Evolutionary conservation across 2,329 filamentous ascomycete genomes (phyloP), one percentile per base, ranked within the genome.

Genomic region (Curvularia verruculosa): DNA sequence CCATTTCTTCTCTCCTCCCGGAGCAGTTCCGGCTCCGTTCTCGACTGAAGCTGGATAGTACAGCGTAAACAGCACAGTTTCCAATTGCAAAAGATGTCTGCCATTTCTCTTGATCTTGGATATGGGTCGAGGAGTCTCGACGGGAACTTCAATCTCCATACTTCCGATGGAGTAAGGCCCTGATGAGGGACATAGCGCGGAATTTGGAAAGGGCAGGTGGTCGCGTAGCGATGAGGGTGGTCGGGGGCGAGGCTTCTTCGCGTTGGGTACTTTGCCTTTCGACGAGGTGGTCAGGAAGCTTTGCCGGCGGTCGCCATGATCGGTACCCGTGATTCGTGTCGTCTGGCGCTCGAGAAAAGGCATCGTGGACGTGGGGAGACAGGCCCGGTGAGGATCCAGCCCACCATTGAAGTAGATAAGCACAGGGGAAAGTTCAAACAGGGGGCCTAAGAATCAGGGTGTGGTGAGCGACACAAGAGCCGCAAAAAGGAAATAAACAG

Each of bases 41-140:
- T 77, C 79, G 53, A 82, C 67, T 18, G 82, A 80, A 43, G 84
- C 82, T 1, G 87, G 87, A 68, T 89, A 89, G 71, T 86, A 89
- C n/a, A 89, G 73, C 0, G 83, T 84, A 73, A 89, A 84, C 4
- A 89, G 78, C 8, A 89, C 84, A 0, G 87, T 89, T 58, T 86
- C 80, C 13, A 85, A 72, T 51, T 83, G 76, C 13, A 86, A 70
- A 7, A 84, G 59, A 59, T 82, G 79, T 52, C 75, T 73, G 49
- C 80, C 74, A 24, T 82, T 61, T 36, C 83, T 75, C 31, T 75
- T 83, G 53, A 85, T 84, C 52, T 83, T 67, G 1, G 82, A 83
- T 61, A 85, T 82, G 0, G 76, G 67, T 34, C 79, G 73, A 1
- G 83, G 82, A 18, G 79, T 65, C 34, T 77, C 66, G 8, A 74